Percentiles rank a stretch among this genome's conserved stretches.
Evolutionary conservation across 164 flowering plant species (phyloP).

Genomic region (Cinnamomum chago): DNA sequence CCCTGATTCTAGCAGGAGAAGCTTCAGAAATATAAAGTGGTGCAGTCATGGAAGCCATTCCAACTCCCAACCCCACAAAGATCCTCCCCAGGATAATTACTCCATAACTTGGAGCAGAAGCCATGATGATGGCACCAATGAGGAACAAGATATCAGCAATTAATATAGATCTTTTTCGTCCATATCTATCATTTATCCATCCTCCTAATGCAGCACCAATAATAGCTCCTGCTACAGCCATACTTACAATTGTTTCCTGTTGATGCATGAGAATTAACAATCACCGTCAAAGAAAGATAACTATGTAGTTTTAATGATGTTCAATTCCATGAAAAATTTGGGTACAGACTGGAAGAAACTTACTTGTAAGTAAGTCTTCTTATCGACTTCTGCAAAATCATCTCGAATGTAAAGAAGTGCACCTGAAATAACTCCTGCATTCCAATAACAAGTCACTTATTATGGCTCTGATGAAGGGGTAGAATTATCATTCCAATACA

Average conservation of each 20-base stretch:
- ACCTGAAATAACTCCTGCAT: conserved; percentile 86
- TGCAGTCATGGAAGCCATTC: conserved; percentile 92
- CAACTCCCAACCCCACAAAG: conserved; percentile 79
- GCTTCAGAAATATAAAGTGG: conserved; percentile 89
- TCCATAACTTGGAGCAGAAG: conserved; percentile 54
- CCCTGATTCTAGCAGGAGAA: conserved; percentile 83
- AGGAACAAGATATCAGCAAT: conserved; percentile 73
- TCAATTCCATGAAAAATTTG: background rate
- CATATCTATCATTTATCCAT: conserved; percentile 61
- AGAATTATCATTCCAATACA: background rate
- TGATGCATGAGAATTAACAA: background rate
- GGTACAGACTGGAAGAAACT: background rate
- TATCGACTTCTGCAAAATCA: conserved; percentile 59
- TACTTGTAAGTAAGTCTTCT: conserved; percentile 61
- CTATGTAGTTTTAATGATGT: background rate
- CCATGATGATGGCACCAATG: conserved; percentile 75
- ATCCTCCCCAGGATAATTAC: conserved; percentile 67
- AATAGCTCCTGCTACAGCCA: conserved; percentile 95
- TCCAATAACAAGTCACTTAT: background rate
- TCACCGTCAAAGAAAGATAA: background rate
- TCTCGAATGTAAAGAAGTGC: conserved; percentile 87
- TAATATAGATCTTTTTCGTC: conserved; percentile 56
- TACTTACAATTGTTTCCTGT: conserved; percentile 89
- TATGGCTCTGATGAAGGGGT: background rate
- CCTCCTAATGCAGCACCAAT: conserved; percentile 93